These are phyloP conservation scores for Colletotrichum magnum DNA, from an alignment of 2,329 filamentous ascomycete species.

Conservation along the genomic window DNA sequence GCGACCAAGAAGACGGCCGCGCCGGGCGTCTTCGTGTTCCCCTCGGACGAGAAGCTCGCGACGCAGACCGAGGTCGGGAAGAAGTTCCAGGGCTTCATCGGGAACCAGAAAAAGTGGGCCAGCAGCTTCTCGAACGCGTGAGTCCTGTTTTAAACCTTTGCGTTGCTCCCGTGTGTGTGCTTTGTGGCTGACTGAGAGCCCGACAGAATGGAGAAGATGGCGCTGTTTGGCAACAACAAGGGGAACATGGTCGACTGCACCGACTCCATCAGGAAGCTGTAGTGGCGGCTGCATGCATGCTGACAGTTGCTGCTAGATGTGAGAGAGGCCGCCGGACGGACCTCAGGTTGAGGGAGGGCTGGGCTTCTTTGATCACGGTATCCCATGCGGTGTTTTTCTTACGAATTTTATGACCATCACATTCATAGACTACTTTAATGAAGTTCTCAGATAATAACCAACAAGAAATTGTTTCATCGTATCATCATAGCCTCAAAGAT, in stretches of 20 bases:
- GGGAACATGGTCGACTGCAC: constrained; percentile 69
- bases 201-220: constrained; percentile 52
- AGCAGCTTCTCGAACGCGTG: constrained; percentile 21
- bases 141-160: constrained; percentile 57
- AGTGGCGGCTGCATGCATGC: too few species aligned
- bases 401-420: too few species aligned
- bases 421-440: too few species aligned
- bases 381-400: too few species aligned
- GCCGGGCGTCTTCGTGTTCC: constrained; percentile 56
- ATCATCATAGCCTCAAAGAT: too few species aligned
- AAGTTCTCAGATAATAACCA: too few species aligned
- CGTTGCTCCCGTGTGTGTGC: constrained; percentile 60
- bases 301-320: too few species aligned
- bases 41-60: constrained; percentile 57
- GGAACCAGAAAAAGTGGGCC: constrained; percentile 50
- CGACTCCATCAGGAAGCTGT: constrained; percentile 2
- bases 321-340: too few species aligned
- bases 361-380: too few species aligned
- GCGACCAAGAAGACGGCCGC: constrained; percentile 50
- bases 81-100: constrained; percentile 53
- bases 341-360: too few species aligned
- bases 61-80: constrained; percentile 53
- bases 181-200: neutral
- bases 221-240: constrained; percentile 70
- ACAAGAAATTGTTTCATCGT: too few species aligned